Evolutionary conservation across 352 stramenopile species (phyloP), one percentile per base, ranked within the genome.

Genomic region (Phytophthora idaei): DNA sequence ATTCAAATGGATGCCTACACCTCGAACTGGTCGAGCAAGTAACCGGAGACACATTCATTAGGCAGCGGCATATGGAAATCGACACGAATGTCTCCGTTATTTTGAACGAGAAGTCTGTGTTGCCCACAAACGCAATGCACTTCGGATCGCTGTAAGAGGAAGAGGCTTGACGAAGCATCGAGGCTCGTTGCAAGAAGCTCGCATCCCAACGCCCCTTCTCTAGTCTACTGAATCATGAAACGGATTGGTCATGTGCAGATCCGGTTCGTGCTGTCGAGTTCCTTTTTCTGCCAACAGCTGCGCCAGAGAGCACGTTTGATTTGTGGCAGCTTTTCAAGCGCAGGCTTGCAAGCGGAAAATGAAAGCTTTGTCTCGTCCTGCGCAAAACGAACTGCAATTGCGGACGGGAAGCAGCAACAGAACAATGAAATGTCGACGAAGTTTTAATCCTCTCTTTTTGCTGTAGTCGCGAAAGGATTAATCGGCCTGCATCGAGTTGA

Each of bases 301-400:
- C 27, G 44, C 46, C 42, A 50, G 52, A 68, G 53, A 64, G 36
- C 54, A 64, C 37, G 37, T 58, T 64, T 49, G 62, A 69, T 69
- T 69, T 69, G 62, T 46, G 39, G 48, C 29, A 53, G 14, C 53
- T 37, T 55, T 34, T 34, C 48, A 59, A 47, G 57, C 45, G 27
- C 48, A 58, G 58, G 37, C 48, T 50, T 65, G 25, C 39, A 60
- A 60, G 53, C 7, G 32, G 39, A 42, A 50, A 32, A 5, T 17
- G 25, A 57, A 42, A 50, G 28, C 42, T 28, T 14, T 27, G 41
- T 51, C 12, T 37, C 17, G 25, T 46, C 10, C 45, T 46, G 3
- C 12, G 14, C 8, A 27, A 8, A 27, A 7, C 9, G 10, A 14
- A 27, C n/a, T 42, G 36, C 36, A 42, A 42, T 5, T 42, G 36